Base-by-base conservation (phyloP, 352 stramenopile genomes). In the Globisporangium lucens region DNA sequence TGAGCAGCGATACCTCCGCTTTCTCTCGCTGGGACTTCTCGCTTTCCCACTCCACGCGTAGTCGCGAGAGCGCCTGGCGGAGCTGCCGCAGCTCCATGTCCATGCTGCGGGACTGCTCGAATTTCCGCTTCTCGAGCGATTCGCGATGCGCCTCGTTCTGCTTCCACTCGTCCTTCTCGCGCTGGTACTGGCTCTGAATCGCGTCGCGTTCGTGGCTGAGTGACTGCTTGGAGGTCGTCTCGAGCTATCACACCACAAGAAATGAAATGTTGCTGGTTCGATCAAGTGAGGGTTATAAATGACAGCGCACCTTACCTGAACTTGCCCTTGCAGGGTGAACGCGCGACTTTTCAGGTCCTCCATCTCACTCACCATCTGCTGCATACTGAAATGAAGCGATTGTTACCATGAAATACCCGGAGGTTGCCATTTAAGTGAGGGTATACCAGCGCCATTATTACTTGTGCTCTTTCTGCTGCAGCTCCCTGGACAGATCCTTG, bases 1-100 rank as follows among this genome's bases (percentile, higher is more conserved):
- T 75, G 8, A 80, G 67, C 33, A 77, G 30, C 30, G 71, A 72
- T 0, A 35, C 52, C 27, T 89, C 82, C 0, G 75, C 69, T 61
- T 84, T 85, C 58, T 79, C 80, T 0, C 78, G 77, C 33, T 79
- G 69, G 2, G 46, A 46, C n/a, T 78, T 77, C 30, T 91, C 83
- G 7, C 61, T 78, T 9, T 89, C 79, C 43, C 75, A 77, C 41
- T 91, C 83, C 0, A 75, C 71, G 0, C 80, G 79, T 27, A 89
- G 35, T 9, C 79, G 71, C 24, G 70, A 76, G 2, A 84, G 65
- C 4, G 65, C 60, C 56, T 87, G 83, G 1, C 70, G 77, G 12
- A 82, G 59, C 57, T 86, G 79, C 1, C 78, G 74, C 20, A 89
- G 30, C 43, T 91, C 80, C 6, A 87, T 56, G 49, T 89, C 83